Evolutionary conservation across 2,329 filamentous ascomycete genomes (phyloP).

Genomic region (Fusarium sp.): DNA sequence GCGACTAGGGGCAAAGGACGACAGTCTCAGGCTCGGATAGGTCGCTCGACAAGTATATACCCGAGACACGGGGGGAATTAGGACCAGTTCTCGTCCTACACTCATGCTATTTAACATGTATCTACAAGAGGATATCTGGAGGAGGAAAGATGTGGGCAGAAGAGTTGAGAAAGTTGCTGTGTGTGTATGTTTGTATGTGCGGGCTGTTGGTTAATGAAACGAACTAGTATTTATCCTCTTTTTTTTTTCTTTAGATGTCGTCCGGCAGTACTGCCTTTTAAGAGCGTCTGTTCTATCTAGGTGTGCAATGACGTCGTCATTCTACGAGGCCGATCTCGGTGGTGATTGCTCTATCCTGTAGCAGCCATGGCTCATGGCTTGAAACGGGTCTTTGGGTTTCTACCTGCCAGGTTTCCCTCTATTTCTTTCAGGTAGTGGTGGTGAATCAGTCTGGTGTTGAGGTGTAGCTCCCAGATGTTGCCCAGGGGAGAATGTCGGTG

Average conservation of each 20-base stretch:
- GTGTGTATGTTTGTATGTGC: slow-evolving; percentile 42
- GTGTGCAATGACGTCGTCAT: neutral
- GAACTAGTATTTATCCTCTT: slow-evolving; percentile 42
- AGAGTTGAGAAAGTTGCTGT: slow-evolving; percentile 29
- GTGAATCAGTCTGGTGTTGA: neutral
- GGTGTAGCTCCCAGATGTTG: neutral
- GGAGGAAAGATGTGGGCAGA: slow-evolving; percentile 15
- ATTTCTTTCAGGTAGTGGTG: neutral
- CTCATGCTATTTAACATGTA: slow-evolving; percentile 41
- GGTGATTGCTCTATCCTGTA: neutral
- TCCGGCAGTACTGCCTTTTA: slow-evolving; percentile 5
- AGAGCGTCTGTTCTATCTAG: slow-evolving; percentile 1
- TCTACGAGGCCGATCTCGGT: neutral
- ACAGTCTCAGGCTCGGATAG: slow-evolving; percentile 38
- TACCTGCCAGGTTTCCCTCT: neutral
- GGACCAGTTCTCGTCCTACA: slow-evolving; percentile 35
- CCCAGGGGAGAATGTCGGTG: neutral
- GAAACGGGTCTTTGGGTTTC: neutral
- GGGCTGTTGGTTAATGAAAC: slow-evolving; percentile 46
- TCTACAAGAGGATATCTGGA: slow-evolving; percentile 38
- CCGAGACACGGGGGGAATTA: slow-evolving; percentile 39
- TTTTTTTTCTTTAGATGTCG: slow-evolving; percentile 32
- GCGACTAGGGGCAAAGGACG: slow-evolving; percentile 14
- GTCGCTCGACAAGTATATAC: slow-evolving; percentile 46
- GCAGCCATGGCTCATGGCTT: neutral